Conservation (phyloP, 495 filamentous ascomycete species). For the Aspergillus heteromorphus region DNA sequence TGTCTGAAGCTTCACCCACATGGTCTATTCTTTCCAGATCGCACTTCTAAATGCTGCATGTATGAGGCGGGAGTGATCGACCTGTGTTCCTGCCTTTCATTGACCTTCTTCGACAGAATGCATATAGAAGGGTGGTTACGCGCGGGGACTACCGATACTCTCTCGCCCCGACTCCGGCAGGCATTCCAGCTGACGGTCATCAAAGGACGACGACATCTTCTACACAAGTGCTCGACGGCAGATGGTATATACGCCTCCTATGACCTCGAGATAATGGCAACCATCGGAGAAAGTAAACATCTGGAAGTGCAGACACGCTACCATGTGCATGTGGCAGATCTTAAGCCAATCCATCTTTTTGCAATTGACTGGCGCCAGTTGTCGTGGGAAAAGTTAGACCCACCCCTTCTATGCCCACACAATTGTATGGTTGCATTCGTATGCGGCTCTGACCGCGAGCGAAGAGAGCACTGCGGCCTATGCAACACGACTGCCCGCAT, state of each 20-base stretch:
- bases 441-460: too few relatives aligned
- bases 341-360: too few relatives aligned
- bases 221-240: background rate
- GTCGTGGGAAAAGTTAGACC: too few relatives aligned
- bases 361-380: too few relatives aligned
- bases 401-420: too few relatives aligned
- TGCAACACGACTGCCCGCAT: too few relatives aligned
- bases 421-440: too few relatives aligned
- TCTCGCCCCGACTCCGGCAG: background rate
- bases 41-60: background rate
- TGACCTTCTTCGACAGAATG: constrained; percentile 5
- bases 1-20: constrained; percentile 11
- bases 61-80: constrained; percentile 18
- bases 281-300: background rate
- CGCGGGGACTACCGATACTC: background rate
- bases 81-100: constrained; percentile 11
- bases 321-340: background rate
- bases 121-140: background rate
- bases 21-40: background rate
- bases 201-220: background rate
- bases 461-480: too few relatives aligned
- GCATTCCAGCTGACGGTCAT: background rate
- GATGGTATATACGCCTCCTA: background rate
- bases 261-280: background rate
- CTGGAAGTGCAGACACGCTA: background rate